These are phyloP conservation scores for Thermomucor indicae-seudaticae DNA, from an alignment of 371 early-diverging fungal species.

Conservation along the genomic window DNA sequence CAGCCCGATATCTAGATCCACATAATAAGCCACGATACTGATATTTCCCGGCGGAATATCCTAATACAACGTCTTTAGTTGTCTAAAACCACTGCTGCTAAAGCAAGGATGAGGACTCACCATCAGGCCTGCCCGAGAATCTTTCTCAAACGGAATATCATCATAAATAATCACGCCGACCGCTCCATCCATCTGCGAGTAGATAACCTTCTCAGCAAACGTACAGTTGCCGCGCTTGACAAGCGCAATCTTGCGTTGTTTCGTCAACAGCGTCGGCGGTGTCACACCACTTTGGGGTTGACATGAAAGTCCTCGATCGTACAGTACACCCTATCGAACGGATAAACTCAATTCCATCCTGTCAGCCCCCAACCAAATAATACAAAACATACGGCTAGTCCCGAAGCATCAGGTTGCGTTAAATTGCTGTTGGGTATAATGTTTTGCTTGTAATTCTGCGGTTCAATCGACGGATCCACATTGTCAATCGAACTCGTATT, in stretches of 20 bases:
- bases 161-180: conserved; percentile 37
- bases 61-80: no score
- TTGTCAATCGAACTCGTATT: conserved; percentile 24
- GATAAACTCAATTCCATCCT: not conserved
- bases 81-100: no score
- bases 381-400: conserved; percentile 4
- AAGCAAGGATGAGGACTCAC: no score
- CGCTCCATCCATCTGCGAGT: conserved; percentile 34
- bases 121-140: conserved; percentile 23
- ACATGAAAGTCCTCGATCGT: conserved; percentile 40
- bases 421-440: conserved; percentile 32
- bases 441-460: conserved; percentile 25
- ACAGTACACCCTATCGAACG: conserved; percentile 30
- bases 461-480: conserved; percentile 8
- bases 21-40: conserved; percentile 38
- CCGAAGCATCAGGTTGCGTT: conserved; percentile 25
- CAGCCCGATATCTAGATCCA: conserved; percentile 28
- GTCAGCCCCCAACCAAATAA: not conserved
- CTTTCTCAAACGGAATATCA: conserved; percentile 32
- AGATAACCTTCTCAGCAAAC: conserved; percentile 29
- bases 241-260: conserved; percentile 35
- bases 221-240: conserved; percentile 32
- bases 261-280: conserved; percentile 12
- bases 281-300: conserved; percentile 15
- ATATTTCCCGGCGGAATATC: conserved; percentile 26